These are phyloP conservation scores for Tarenaya hassleriana DNA, from an alignment of 345 rosid species.

Conservation along the genomic window DNA sequence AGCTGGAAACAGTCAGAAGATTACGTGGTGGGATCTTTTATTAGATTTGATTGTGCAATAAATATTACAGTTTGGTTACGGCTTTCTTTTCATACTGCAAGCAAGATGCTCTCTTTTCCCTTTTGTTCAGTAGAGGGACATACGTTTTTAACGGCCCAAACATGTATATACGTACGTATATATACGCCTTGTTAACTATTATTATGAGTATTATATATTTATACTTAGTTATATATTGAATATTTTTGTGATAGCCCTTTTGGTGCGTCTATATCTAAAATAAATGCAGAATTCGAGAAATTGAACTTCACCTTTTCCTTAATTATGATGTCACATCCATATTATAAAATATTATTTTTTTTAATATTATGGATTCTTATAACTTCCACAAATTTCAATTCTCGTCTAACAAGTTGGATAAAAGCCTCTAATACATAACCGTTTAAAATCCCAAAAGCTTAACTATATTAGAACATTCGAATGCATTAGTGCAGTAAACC, in stretches of 20 bases:
- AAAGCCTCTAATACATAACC: constrained; percentile 19
- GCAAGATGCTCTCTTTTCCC: constrained; percentile 20
- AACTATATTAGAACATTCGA: no score
- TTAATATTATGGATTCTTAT: constrained; percentile 9
- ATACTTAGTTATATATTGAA: constrained; percentile 18
- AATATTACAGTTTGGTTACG: constrained; percentile 20
- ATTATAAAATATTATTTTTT: constrained; percentile 4
- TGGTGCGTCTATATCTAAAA: constrained; percentile 20
- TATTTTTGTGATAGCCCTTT: no score
- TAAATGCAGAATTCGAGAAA: constrained; percentile 23
- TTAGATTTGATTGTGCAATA: constrained; percentile 22
- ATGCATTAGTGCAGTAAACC: neutral
- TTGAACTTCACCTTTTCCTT: constrained; percentile 24
- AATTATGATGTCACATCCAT: constrained; percentile 23
- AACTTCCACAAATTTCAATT: no score
- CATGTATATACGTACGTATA: constrained; percentile 27
- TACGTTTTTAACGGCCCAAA: constrained; percentile 24
- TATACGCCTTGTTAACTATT: no score
- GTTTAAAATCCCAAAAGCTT: constrained; percentile 23
- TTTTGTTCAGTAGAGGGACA: constrained; percentile 30
- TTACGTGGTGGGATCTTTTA: no score
- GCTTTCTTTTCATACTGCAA: constrained; percentile 22
- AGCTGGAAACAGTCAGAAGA: no score
- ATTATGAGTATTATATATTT: no score
- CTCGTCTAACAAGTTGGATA: constrained; percentile 10